Evolutionary conservation across 2,329 filamentous ascomycete species (phyloP), one percentile per base, ranked within the genome.

Genomic region (Nemania serpens): DNA sequence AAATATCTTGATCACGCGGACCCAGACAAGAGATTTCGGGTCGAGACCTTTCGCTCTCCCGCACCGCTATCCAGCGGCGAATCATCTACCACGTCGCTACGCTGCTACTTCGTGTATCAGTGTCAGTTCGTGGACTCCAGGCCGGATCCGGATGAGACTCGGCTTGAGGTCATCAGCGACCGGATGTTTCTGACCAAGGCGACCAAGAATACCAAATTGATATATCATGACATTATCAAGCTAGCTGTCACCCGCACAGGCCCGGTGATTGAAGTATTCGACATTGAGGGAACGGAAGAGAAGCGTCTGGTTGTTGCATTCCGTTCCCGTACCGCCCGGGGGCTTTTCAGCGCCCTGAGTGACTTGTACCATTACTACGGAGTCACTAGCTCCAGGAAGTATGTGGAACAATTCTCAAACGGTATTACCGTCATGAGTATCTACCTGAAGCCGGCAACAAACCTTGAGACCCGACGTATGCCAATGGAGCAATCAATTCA

Each of bases 281-380:
- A 99, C 74, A 93, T 99, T 58, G 92, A 97, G 73, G 91, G 86
- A 68, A 91, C 89, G 17, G 86, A 90, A 34, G 95, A 99, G 82
- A 98, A 97, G 85, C 87, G 95, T 70, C 81, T 99, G 62, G 93
- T 99, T 58, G 85, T 99, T 70, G 95, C 93, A 47, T 98, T 97
- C 83, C 93, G 94, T 70, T 91, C 94, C 69, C 89, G 93, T 66
- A 96, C 94, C 17, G 95, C 95, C 33, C 84, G 92, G 69, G 95
- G 95, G 65, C 82, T 99, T 71, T 99, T 99, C 84, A 97, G 93
- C 69, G 93, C 95, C 29, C 80, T 99, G 70, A 96, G 91, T 66
- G 93, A 98, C 75, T 82, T 99, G 39, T 99, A 99, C 81, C 95
- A 99, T 80, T 98, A 97, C 85, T 99, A 99, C 74, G 94, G 95